Base-by-base conservation (phyloP, 2,329 filamentous ascomycete genomes). In the Thelonectria rubi region DNA sequence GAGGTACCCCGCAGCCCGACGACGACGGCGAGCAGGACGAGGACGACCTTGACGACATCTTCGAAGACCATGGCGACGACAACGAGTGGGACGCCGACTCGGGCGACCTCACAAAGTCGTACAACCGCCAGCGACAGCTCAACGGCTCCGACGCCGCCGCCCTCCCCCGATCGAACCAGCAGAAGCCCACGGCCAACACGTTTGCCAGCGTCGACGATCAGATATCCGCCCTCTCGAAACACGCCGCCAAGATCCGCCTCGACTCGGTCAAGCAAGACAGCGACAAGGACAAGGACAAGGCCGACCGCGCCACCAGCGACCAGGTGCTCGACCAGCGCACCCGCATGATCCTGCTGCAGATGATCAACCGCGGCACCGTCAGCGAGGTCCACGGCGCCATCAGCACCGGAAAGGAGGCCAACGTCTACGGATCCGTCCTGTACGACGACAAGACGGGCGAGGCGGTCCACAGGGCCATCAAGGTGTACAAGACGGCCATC, bases 401-500 rank as follows among this genome's bases (percentile, higher is more conserved):
- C 69, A 97, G 93, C 63, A 99, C 95, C 0, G 95, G 95, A 58
- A 99, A 99, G 77, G 95, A 99, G 78, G 95, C 95, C 62, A 99
- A 99, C 76, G 95, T 99, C 24, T 99, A 99, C 79, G 93, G 96
- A 65, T 93, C 94, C 17, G 84, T 97, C 11, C 85, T 88, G 3
- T 81, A 87, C 51, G 81, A 87, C 7, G 84, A 85, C 10, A 78
- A 75, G 20, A 76, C 84, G 8, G 81, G 82, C 40, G 79, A 83
- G 18, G 80, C 86, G 1, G 79, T 88, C 1, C 92, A 97, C 72
- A 88, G 93, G 50, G 95, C 95, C 12, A 93, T 98, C 82, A 99
- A 99, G 80, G 92, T 99, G 52, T 99, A 99, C 87, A 99, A 99
- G 85, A 99, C 95, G 8, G 91, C 92, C 56, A 99, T 99, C 66